Percentiles rank a stretch among this genome's conserved stretches.
Evolutionary conservation across 208 protist genomes (phyloP).

Genomic region (Polymyxa betae): DNA sequence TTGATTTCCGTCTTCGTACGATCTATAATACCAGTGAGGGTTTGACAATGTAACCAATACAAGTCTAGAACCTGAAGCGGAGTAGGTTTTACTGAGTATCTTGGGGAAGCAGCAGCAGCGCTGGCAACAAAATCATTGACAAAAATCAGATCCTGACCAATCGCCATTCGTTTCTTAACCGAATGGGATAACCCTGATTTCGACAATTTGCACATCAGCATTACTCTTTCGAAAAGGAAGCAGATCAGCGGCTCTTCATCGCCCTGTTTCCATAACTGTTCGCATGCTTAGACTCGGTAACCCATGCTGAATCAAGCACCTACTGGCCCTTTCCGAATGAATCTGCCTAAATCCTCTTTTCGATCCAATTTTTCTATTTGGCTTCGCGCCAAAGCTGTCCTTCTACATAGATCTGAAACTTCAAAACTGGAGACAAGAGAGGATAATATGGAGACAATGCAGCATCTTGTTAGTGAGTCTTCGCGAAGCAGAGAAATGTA

Average conservation of each 20-base stretch:
- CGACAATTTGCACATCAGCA: background rate
- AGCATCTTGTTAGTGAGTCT: background rate
- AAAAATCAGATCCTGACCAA: slow-evolving; percentile 6
- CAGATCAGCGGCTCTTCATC: background rate
- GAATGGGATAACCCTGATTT: background rate
- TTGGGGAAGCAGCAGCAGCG: background rate
- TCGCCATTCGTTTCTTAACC: background rate
- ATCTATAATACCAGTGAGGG: background rate
- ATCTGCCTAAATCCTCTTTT: background rate
- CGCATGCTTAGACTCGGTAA: background rate
- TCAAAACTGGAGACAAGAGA: background rate
- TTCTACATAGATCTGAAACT: background rate
- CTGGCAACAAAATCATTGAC: slow-evolving; percentile 43
- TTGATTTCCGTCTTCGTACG: background rate
- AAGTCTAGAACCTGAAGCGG: background rate
- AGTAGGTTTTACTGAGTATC: background rate
- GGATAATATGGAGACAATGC: background rate
- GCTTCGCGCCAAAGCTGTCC: background rate
- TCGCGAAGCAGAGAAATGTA: background rate
- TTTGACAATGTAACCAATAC: background rate
- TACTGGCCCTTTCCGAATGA: slow-evolving; percentile 17
- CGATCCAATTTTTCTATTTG: background rate
- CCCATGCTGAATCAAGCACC: background rate
- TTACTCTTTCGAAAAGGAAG: slow-evolving; percentile 13
- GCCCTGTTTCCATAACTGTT: background rate